Conservation (phyloP, 345 rosid genomes). For the Conringia planisiliqua region DNA sequence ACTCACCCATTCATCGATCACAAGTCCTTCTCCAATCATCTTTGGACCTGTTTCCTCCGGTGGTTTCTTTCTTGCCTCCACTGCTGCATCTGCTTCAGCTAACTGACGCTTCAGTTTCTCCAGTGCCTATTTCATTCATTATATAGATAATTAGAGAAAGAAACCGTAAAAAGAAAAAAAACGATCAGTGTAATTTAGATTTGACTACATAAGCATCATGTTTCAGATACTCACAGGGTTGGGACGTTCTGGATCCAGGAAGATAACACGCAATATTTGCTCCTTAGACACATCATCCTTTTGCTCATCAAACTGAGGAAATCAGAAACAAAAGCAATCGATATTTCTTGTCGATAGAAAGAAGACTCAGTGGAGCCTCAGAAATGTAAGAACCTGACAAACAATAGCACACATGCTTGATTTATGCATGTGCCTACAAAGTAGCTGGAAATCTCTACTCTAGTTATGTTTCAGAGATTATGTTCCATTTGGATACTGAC, state of each 20-base stretch:
- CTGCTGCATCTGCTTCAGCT: constrained; percentile 86
- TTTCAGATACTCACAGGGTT: constrained; percentile 55
- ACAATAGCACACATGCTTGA: not conserved
- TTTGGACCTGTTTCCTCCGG: constrained; percentile 77
- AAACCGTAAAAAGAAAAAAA: not conserved
- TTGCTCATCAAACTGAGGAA: constrained; percentile 86
- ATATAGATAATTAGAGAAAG: not conserved
- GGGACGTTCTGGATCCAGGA: constrained; percentile 74
- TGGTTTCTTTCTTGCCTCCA: constrained; percentile 79
- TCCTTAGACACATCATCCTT: constrained; percentile 79
- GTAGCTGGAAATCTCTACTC: not conserved
- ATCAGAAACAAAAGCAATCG: not conserved
- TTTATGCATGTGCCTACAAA: not conserved
- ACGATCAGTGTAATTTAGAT: not conserved
- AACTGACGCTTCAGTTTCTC: constrained; percentile 88
- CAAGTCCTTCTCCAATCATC: constrained; percentile 98
- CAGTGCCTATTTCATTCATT: constrained; percentile 43
- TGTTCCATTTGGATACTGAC: not conserved
- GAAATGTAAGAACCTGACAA: not conserved
- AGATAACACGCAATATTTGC: constrained; percentile 78
- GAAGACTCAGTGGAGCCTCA: not conserved
- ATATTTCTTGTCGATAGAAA: not conserved
- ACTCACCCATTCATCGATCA: constrained; percentile 98
- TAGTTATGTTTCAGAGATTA: not conserved
- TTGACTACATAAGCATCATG: not conserved